Base-by-base conservation (phyloP, 1,284 basidiomycete species). In the Sporisorium iseilematis-ciliati region DNA sequence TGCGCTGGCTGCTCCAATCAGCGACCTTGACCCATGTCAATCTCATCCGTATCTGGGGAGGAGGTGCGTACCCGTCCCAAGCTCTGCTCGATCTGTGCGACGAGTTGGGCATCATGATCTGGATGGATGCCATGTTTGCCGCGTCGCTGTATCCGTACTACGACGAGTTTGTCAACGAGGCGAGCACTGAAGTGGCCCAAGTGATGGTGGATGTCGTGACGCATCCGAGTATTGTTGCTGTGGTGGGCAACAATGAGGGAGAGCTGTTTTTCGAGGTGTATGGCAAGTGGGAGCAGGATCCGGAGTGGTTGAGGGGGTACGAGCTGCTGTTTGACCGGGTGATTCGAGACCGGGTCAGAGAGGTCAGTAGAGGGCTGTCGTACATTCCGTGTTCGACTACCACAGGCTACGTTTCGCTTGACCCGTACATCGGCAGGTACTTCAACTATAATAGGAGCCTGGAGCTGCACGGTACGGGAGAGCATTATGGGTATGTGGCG, bases 51-150 rank as follows among this genome's bases (percentile, higher is more conserved):
- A 51, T 82, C 43, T 82, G 81, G 81, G 81, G 81, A 20, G 81
- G 81, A 18, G 81, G 73, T 6, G 56, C 66, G 25, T 82, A 82
- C 33, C 70, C 76, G 10, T 60, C 67, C 0, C 71, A 67, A 26
- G 63, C 89, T 70, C 89, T 91, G 70, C 89, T 90, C 80, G 87
- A 88, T 1, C 79, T 89, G 25, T 90, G 89, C 78, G 90, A 91
- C 78, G 89, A 90, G 77, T 86, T 90, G 0, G 90, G 90, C 7
- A 89, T 91, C 65, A 84, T 91, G 51, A 89, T 88, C 3, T 91
- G 90, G 90, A 89, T 89, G 3, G 90, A 91, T 77, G 87, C 90
- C 55, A 89, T 90, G 57, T 91, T 90, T 82, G 90, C 90, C 67
- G 86, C 88, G 20, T 66, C 74, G 1, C 62, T 75, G 7, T 79